A percentile compares a stretch with the other conserved stretches of the same genome.
Evolutionary conservation across 495 filamentous ascomycete genomes (phyloP).

Genomic region (Aspergillus wentii): DNA sequence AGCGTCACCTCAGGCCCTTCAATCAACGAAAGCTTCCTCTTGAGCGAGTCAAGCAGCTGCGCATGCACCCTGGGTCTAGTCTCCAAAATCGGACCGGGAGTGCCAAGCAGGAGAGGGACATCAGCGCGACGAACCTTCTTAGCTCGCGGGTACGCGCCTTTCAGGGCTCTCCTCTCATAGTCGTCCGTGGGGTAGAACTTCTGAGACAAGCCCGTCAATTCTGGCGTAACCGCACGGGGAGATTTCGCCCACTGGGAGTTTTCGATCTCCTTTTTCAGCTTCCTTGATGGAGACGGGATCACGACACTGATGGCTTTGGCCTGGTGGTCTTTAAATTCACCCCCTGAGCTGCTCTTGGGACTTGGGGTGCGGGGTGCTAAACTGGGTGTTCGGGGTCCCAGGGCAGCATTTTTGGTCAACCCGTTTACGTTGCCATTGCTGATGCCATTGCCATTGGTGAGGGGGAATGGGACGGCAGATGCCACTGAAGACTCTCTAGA

Average conservation of each 20-base stretch:
- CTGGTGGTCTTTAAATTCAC: neutral
- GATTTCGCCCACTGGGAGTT: conserved; percentile 4
- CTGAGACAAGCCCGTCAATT: conserved; percentile 14
- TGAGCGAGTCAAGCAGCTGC: conserved; percentile 11
- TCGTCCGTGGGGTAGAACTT: conserved; percentile 20
- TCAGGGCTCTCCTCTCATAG: conserved; percentile 12
- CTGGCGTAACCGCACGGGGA: neutral
- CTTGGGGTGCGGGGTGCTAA: conserved; percentile 9
- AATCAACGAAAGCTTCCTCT: conserved; percentile 21
- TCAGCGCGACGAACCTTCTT: conserved; percentile 12
- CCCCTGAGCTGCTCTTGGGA: neutral
- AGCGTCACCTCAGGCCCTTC: conserved; percentile 24
- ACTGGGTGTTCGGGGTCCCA: neutral
- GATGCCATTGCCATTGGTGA: neutral
- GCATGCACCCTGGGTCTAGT: neutral
- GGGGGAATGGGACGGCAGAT: neutral
- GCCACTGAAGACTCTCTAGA: conserved; percentile 1
- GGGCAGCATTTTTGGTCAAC: neutral
- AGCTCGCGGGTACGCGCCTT: conserved; percentile 19
- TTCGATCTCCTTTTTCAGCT: conserved; percentile 10
- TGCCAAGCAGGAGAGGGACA: conserved; percentile 5
- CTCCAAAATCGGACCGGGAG: conserved; percentile 5
- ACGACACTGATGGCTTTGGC: conserved; percentile 13
- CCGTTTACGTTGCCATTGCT: neutral
- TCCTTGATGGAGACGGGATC: conserved; percentile 19